Evolutionary conservation across 2,329 filamentous ascomycete species (phyloP).

Genomic region (Cyphellophora attinorum): DNA sequence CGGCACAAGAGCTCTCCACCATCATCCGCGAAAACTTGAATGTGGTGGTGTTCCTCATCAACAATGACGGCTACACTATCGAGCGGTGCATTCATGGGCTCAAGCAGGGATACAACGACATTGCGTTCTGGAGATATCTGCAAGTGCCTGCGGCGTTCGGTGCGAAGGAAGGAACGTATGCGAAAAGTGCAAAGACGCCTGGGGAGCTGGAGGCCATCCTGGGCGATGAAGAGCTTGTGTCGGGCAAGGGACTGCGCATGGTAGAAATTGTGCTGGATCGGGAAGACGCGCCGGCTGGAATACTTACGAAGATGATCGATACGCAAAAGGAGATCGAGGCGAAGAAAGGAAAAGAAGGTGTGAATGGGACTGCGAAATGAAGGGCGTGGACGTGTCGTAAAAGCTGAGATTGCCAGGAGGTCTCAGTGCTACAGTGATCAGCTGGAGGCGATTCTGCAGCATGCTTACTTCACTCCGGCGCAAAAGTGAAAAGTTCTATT

Average conservation of each 20-base stretch:
- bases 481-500: too few species aligned
- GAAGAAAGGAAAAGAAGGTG: too few species aligned
- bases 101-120: conserved; percentile 71
- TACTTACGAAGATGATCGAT: conserved; percentile 21
- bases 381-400: too few species aligned
- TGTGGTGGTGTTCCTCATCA: conserved; percentile 64
- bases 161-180: conserved; percentile 34
- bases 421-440: too few species aligned
- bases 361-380: too few species aligned
- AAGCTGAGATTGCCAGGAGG: too few species aligned
- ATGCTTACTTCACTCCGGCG: too few species aligned
- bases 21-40: conserved; percentile 47
- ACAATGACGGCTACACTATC: conserved; percentile 83
- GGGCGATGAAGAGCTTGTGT: conserved; percentile 23
- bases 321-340: conserved; percentile 21
- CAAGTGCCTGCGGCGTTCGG: conserved; percentile 49
- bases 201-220: conserved; percentile 36
- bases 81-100: conserved; percentile 81
- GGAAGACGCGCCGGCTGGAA: conserved; percentile 23
- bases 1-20: conserved; percentile 54
- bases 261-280: conserved; percentile 31
- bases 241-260: conserved; percentile 28
- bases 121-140: conserved; percentile 62
- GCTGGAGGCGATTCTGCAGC: too few species aligned
- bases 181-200: conserved; percentile 33